phyloP scores from a whole-genome alignment of 108 stramenopile genomes.

The Craspedostauros australis region DNA sequence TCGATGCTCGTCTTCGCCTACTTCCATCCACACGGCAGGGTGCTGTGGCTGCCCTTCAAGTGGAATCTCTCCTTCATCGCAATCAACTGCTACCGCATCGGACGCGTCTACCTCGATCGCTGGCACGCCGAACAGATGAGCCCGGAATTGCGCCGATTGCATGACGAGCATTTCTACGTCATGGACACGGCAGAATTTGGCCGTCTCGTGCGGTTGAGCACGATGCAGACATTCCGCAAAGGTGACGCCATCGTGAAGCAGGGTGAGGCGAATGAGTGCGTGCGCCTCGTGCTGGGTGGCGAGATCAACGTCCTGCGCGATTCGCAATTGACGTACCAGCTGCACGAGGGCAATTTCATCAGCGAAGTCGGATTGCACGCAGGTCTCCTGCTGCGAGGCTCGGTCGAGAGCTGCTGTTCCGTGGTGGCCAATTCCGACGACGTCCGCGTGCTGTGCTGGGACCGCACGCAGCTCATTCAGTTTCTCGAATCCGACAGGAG shows the following conservation, averaged over 20 bases:
- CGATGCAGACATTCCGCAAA: constrained; percentile 32
- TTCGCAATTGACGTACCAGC: constrained; percentile 56
- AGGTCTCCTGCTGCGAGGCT: constrained; percentile 60
- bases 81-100: constrained; percentile 66
- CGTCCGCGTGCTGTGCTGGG: constrained; percentile 54
- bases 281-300: constrained; percentile 69
- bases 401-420: constrained; percentile 56
- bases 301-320: constrained; percentile 61
- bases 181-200: constrained; percentile 66
- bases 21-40: constrained; percentile 84
- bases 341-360: constrained; percentile 78
- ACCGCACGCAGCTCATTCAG: constrained; percentile 57
- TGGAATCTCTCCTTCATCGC: constrained; percentile 81
- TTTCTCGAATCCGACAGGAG: constrained; percentile 43
- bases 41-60: constrained; percentile 79
- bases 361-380: constrained; percentile 77
- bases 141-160: constrained; percentile 15
- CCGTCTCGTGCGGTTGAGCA: constrained; percentile 43
- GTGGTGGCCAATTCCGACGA: constrained; percentile 39
- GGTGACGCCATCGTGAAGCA: constrained; percentile 54
- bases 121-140: constrained; percentile 42
- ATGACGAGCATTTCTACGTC: constrained; percentile 58
- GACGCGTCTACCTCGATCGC: constrained; percentile 41
- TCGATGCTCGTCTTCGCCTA: constrained; percentile 81
- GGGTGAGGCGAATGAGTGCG: constrained; percentile 48